These are phyloP conservation scores for Tetratostichococcus sp. DNA, from an alignment of 139 green algal species.

Conservation along the genomic window DNA sequence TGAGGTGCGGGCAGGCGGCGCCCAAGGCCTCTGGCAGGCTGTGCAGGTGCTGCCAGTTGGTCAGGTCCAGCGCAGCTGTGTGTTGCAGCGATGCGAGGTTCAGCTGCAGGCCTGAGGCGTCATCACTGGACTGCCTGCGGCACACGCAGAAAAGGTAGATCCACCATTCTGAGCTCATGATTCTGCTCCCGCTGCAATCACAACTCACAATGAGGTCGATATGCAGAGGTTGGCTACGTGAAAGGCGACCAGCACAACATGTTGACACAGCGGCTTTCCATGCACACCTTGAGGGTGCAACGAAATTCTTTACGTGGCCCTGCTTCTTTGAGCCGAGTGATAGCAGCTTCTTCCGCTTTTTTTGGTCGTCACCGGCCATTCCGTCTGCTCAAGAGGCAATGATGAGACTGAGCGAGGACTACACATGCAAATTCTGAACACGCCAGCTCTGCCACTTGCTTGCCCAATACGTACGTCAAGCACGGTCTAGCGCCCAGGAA, in stretches of 20 bases:
- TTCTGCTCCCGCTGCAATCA: too few species aligned
- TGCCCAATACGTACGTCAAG: too few species aligned
- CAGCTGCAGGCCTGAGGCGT: background rate
- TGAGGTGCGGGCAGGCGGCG: background rate
- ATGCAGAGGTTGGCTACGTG: too few species aligned
- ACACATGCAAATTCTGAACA: too few species aligned
- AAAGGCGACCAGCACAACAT: background rate
- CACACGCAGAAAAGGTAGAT: background rate
- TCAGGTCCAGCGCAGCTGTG: background rate
- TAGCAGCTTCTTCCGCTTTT: background rate
- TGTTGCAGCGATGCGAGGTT: background rate
- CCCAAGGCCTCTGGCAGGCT: background rate
- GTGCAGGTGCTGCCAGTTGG: background rate
- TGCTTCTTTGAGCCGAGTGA: background rate
- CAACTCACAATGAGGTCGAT: too few species aligned
- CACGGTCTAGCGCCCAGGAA: too few species aligned
- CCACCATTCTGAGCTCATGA: too few species aligned
- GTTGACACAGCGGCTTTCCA: too few species aligned
- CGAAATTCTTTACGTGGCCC: background rate
- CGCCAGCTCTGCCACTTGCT: too few species aligned
- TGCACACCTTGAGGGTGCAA: background rate
- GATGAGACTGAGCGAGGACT: background rate
- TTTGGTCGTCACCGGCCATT: background rate
- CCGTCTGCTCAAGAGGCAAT: background rate
- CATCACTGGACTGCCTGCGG: background rate